Percentiles rank a stretch among this genome's conserved stretches.
These are phyloP conservation scores for Amphicarpaea edgeworthii DNA, from an alignment of 306 rosid genomes.

Conservation along the genomic window DNA sequence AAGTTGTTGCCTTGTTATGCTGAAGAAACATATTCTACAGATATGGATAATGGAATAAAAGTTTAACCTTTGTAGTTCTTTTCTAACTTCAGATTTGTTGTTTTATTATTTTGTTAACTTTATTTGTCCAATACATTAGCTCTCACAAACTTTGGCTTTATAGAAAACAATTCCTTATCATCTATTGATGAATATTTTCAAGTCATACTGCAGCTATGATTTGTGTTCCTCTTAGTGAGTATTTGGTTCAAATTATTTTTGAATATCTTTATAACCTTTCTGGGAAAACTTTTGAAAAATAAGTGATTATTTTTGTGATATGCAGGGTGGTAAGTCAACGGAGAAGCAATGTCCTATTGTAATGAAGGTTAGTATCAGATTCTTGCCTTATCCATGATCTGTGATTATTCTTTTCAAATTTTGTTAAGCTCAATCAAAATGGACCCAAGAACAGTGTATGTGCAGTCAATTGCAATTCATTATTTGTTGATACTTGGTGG, in stretches of 20 bases:
- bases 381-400: slow-evolving; percentile 20
- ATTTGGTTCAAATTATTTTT: background rate
- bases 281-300: background rate
- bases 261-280: background rate
- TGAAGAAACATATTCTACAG: slow-evolving; percentile 17
- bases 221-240: background rate
- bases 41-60: background rate
- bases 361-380: slow-evolving; percentile 66
- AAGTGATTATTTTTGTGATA: slow-evolving; percentile 35
- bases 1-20: slow-evolving; percentile 14
- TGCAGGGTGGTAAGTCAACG: slow-evolving; percentile 67
- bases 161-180: slow-evolving; percentile 1
- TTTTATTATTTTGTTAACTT: slow-evolving; percentile 12
- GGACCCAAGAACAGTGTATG: slow-evolving; percentile 14
- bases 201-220: slow-evolving; percentile 2
- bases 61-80: slow-evolving; percentile 1
- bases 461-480: slow-evolving; percentile 22
- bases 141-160: slow-evolving; percentile 18
- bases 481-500: slow-evolving; percentile 31
- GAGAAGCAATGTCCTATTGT: slow-evolving; percentile 73
- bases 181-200: background rate
- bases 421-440: slow-evolving; percentile 17
- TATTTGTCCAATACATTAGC: slow-evolving; percentile 22
- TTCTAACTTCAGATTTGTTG: slow-evolving; percentile 17
- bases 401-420: slow-evolving; percentile 28